Base-by-base conservation (phyloP, 2,329 filamentous ascomycete genomes). In the Colletotrichum sansevieriae region DNA sequence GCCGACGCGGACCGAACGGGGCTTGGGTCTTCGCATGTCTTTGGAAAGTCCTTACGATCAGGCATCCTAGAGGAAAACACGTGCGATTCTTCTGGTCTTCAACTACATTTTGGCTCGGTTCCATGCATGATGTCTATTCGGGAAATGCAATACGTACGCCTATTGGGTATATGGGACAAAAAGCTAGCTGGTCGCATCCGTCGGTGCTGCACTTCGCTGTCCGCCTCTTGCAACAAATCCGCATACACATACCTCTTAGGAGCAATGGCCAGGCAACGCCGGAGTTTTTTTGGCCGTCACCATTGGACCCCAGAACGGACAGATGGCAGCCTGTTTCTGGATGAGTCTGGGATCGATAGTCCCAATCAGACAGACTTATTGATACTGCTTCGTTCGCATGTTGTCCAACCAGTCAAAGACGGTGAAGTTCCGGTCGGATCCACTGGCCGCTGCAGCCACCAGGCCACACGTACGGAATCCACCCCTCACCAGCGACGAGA, bases 261-360 rank as follows among this genome's bases (percentile, higher is more conserved):
- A 73, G 68, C 73, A 59, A 54, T 33, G 49, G 37, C 13, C 66
- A 70, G 63, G 57, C 29, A 7, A 37, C 10, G 22, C 43, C n/a
- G 44, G 43, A 65, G 67, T 68, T 70, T 69, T 15, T 69, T 15
- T 72, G 68, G 63, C 70, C 71, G 74, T 79, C 74, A 77, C 77
- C 75, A 82, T 80, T 78, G 75, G 75, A 73, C 52, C 51, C 25
- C 44, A 22, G n/a, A 75, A 75, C 69, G 79, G 83, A 82, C 82
- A 85, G 82, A 81, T 85, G 83, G 82, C 82, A 79, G 73, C 71
- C 76, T 76, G 74, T 81, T 78, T 79, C 79, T 84, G 83, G 82
- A 79, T 74, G 75, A 77, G 72, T 74, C 71, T 69, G n/a, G 56
- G 58, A 58, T 52, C 59, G 57, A 68, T 58, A 63, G 18, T 68